phyloP scores from a whole-genome alignment of 1,284 basidiomycete species.

The Dichomitus squalens region DNA sequence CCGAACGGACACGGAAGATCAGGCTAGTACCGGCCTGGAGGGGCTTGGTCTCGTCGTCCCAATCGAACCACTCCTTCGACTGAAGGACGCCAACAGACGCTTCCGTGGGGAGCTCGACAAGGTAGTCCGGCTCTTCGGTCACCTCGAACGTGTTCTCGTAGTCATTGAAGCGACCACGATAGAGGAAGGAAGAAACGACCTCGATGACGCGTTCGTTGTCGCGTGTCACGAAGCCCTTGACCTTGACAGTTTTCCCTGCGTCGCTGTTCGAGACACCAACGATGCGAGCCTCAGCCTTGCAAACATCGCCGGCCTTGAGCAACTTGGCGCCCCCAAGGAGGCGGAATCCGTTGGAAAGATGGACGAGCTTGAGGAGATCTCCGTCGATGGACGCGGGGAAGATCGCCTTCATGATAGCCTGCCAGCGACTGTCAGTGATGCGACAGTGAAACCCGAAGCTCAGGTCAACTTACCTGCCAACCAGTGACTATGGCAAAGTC shows the following conservation, averaged over 20 bases:
- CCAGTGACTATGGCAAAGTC: constrained; percentile 98
- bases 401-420: constrained; percentile 97
- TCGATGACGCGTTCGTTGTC: constrained; percentile 84
- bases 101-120: constrained; percentile 76
- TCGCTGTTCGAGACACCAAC: constrained; percentile 90
- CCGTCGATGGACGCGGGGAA: constrained; percentile 93
- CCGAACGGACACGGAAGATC: constrained; percentile 87
- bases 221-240: constrained; percentile 85
- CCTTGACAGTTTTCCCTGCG: constrained; percentile 92
- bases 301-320: constrained; percentile 86
- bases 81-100: constrained; percentile 88
- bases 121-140: constrained; percentile 86
- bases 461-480: constrained; percentile 89
- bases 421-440: constrained; percentile 11
- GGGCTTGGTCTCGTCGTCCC: constrained; percentile 84
- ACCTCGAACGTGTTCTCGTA: constrained; percentile 96
- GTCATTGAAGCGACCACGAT: constrained; percentile 93
- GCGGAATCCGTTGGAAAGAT: constrained; percentile 96
- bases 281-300: constrained; percentile 88
- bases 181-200: constrained; percentile 94
- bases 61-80: constrained; percentile 98
- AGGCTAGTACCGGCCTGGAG: constrained; percentile 82
- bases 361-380: constrained; percentile 93
- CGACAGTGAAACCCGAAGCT: neutral
- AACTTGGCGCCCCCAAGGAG: constrained; percentile 79